phyloP scores from a whole-genome alignment of 345 rosid genomes.

The Brassica napus region DNA sequence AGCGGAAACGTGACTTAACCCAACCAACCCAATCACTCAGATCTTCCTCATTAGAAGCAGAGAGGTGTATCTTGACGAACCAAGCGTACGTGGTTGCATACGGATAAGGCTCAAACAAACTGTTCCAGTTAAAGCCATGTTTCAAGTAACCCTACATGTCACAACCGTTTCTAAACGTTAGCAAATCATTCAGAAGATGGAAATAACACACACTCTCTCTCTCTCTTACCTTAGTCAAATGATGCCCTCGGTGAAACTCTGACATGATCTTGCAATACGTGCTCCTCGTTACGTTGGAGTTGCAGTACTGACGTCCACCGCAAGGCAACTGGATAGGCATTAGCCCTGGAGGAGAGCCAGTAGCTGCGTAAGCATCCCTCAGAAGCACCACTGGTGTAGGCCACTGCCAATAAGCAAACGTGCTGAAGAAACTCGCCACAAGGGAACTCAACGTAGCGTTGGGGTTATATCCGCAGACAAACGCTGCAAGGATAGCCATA shows the following conservation, averaged over 20 bases:
- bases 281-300: constrained; percentile 59
- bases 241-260: constrained; percentile 60
- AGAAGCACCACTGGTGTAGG: constrained; percentile 53
- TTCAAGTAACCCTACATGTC: constrained; percentile 43
- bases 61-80: constrained; percentile 53
- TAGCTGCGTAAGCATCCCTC: constrained; percentile 34
- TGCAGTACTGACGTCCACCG: constrained; percentile 49
- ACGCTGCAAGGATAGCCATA: constrained; percentile 57
- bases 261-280: constrained; percentile 53
- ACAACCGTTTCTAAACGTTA: neutral
- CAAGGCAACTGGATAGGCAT: constrained; percentile 64
- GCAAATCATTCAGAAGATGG: neutral
- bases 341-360: constrained; percentile 39
- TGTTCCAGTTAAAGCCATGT: constrained; percentile 47
- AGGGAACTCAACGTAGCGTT: constrained; percentile 46
- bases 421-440: constrained; percentile 49
- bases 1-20: constrained; percentile 62
- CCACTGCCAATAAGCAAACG: constrained; percentile 61
- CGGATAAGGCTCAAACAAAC: constrained; percentile 53
- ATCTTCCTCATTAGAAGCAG: constrained; percentile 47
- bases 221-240: constrained; percentile 46
- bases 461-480: constrained; percentile 50
- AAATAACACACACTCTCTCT: constrained; percentile 4
- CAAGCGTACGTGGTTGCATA: constrained; percentile 46
- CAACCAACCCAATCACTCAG: constrained; percentile 66